Conservation (phyloP, 192 early-diverging fungal species). For the Lobulomyces angularis region DNA sequence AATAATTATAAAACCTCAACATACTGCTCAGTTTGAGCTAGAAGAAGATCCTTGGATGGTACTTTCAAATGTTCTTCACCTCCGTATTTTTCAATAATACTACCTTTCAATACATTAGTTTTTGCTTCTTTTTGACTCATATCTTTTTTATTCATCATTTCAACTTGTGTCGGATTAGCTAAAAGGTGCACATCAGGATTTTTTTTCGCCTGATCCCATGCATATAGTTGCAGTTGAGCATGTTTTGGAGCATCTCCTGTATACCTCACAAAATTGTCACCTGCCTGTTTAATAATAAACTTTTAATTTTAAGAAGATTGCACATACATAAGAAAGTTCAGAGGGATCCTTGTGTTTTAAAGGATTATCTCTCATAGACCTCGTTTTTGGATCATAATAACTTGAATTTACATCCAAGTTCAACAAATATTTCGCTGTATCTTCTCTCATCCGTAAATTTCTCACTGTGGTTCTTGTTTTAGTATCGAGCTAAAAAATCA, state of each 20-base stretch:
- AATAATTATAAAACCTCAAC: no score
- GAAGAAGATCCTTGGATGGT: slow-evolving; percentile 79
- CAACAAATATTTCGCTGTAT: slow-evolving; percentile 95
- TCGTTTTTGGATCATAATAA: slow-evolving; percentile 97
- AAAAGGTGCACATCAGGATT: slow-evolving; percentile 78
- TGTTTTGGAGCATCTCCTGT: slow-evolving; percentile 75
- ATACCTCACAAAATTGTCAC: slow-evolving; percentile 89
- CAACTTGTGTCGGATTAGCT: slow-evolving; percentile 92
- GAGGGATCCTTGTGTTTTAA: slow-evolving; percentile 49
- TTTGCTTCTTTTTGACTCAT: slow-evolving; percentile 49
- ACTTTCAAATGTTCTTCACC: slow-evolving; percentile 86
- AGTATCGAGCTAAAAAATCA: no score
- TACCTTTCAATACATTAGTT: no score
- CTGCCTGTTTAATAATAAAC: slow-evolving; percentile 52
- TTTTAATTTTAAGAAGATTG: neutral
- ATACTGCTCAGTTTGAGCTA: slow-evolving; percentile 84
- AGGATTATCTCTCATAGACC: slow-evolving; percentile 98
- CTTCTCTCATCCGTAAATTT: slow-evolving; percentile 97
- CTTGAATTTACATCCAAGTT: slow-evolving; percentile 92
- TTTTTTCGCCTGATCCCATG: slow-evolving; percentile 72
- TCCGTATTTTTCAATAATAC: slow-evolving; percentile 80
- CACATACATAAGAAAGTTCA: slow-evolving; percentile 35
- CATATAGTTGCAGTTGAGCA: slow-evolving; percentile 77
- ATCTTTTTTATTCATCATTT: slow-evolving; percentile 74
- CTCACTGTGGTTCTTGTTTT: slow-evolving; percentile 89